phyloP scores from a whole-genome alignment of 371 early-diverging fungal species.

The Actinomortierella wolfii region DNA sequence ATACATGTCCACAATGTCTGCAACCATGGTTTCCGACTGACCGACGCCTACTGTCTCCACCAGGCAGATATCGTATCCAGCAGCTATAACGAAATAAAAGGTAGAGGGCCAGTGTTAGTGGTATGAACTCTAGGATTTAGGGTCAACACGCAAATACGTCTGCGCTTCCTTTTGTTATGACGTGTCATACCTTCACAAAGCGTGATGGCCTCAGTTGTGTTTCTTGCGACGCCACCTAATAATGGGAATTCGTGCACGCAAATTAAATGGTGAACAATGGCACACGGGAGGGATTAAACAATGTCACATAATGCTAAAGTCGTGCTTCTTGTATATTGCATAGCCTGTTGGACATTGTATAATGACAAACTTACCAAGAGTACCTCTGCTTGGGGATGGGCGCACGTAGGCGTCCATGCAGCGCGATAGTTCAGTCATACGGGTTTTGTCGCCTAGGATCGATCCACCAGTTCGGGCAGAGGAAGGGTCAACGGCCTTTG shows the following conservation, averaged over 20 bases:
- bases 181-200: slow-evolving; percentile 78
- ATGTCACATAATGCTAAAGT: no score
- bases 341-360: no score
- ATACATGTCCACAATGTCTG: slow-evolving; percentile 86
- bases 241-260: no score
- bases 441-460: slow-evolving; percentile 83
- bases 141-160: no score
- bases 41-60: slow-evolving; percentile 88
- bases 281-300: no score
- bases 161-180: no score
- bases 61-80: slow-evolving; percentile 76
- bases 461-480: slow-evolving; percentile 79
- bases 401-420: slow-evolving; percentile 68
- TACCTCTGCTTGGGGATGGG: slow-evolving; percentile 73
- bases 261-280: no score
- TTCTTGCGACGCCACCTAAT: slow-evolving; percentile 61
- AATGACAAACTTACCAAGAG: slow-evolving; percentile 53
- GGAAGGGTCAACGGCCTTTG: slow-evolving; percentile 81
- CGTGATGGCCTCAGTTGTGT: slow-evolving; percentile 78
- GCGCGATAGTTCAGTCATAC: slow-evolving; percentile 72
- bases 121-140: no score
- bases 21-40: slow-evolving; percentile 82
- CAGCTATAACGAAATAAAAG: slow-evolving; percentile 61
- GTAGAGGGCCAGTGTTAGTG: no score
- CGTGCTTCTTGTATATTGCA: no score